Evolutionary conservation across 2,329 filamentous ascomycete genomes (phyloP).

Genomic region (Fusarium anthophilum): DNA sequence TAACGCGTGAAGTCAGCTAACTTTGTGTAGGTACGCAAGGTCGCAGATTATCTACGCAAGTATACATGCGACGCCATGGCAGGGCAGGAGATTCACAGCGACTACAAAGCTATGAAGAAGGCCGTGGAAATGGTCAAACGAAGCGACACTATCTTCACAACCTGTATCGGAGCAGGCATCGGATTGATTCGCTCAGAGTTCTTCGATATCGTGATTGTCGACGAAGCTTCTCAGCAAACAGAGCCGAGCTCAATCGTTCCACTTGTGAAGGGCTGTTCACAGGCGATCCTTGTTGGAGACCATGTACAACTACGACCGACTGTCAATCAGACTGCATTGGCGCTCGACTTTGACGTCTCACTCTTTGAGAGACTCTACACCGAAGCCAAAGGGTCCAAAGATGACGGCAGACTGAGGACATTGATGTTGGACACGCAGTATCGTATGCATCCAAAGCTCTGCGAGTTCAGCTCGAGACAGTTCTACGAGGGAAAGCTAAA

Average conservation of each 20-base stretch:
- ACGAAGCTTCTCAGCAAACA: constrained; percentile 59
- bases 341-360: constrained; percentile 52
- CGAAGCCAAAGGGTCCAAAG: not conserved
- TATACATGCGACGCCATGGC: constrained; percentile 51
- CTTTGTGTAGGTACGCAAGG: constrained; percentile 44
- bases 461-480: constrained; percentile 51
- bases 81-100: constrained; percentile 42
- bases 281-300: constrained; percentile 56
- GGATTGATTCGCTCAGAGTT: constrained; percentile 51
- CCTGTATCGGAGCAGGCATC: constrained; percentile 53
- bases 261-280: constrained; percentile 53
- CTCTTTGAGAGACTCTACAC: constrained; percentile 55
- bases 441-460: constrained; percentile 54
- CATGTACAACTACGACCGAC: constrained; percentile 58
- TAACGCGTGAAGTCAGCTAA: rapidly evolving
- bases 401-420: constrained; percentile 34
- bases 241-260: constrained; percentile 54
- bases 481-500: constrained; percentile 52
- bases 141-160: constrained; percentile 54
- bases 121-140: constrained; percentile 51
- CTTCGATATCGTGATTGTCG: constrained; percentile 54
- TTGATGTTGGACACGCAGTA: constrained; percentile 57
- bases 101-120: constrained; percentile 45
- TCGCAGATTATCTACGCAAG: constrained; percentile 45
- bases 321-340: constrained; percentile 48